Base-by-base conservation (phyloP, 2,329 filamentous ascomycete species). In the Diaporthe eres region DNA sequence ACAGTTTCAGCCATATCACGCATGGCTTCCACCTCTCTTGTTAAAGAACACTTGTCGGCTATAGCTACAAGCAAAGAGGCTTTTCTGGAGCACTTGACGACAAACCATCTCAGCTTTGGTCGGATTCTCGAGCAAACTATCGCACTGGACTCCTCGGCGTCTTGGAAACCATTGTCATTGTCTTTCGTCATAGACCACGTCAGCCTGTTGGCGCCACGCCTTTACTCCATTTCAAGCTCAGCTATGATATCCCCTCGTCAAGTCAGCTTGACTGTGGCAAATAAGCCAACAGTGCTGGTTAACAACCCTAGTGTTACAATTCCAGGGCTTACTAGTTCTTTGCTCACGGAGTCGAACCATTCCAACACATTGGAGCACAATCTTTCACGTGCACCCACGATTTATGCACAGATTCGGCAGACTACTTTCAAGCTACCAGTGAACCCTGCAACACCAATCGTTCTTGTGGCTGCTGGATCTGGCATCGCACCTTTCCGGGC, bases 161-260 rank as follows among this genome's bases (percentile, higher is more conserved):
- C 49, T 10, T 53, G 49, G 49, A 22, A 53, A 25, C 9, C 22
- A 12, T 25, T 53, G 9, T 28, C 49, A 53, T 28, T 53, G 49
- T 53, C 49, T 25, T 53, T 53, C 49, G n/a, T 53, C n/a, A 53
- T 53, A 25, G 49, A 53, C 49, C 49, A 53, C n/a, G 49, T 53
- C 3, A 15, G 13, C 22, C 49, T 10, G 49, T 12, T 53, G 49
- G 13, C 49, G 9, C 49, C 49, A 12, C 49, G 49, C n/a, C 49
- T 53, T 53, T 53, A 53, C 13, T 53, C 49, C 9, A 53, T 53
- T 53, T 53, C 49, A 53, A 53, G 49, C 6, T 53, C 49, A 10
- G 49, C 49, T 53, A 53, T 15, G 49, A 28, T 53, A 12, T 53
- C 49, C 15, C 49, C 49, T 12, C 49, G 49, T 25, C 49, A 25